phyloP scores from a whole-genome alignment of 2,329 filamentous ascomycete species.

The Elsinoe perseae region DNA sequence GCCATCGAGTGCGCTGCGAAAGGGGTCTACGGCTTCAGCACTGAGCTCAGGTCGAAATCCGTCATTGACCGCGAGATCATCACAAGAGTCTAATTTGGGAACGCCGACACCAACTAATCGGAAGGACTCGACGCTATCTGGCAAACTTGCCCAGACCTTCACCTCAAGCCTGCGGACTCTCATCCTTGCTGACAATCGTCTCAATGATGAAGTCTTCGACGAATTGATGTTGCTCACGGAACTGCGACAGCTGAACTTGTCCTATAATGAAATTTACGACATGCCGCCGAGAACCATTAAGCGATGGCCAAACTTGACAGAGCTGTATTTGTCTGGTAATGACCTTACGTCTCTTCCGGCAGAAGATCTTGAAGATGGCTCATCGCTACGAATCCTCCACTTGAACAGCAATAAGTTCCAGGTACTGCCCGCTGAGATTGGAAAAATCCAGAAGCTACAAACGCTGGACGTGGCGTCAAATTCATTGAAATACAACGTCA shows the following conservation, averaged over 20 bases:
- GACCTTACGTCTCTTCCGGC: constrained; percentile 84
- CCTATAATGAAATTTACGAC: constrained; percentile 90
- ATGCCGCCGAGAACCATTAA: constrained; percentile 82
- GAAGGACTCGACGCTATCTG: constrained; percentile 84
- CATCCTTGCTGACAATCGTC: constrained; percentile 84
- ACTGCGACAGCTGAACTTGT: constrained; percentile 80
- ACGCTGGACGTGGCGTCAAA: constrained; percentile 95
- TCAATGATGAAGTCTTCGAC: constrained; percentile 92
- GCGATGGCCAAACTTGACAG: constrained; percentile 80
- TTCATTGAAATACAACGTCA: constrained; percentile 94
- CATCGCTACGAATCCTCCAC: constrained; percentile 78
- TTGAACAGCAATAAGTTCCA: constrained; percentile 98
- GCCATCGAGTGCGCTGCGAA: constrained; percentile 20
- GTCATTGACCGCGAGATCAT: constrained; percentile 64
- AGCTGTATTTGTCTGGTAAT: constrained; percentile 92
- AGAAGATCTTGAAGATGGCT: constrained; percentile 87
- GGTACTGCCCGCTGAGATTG: constrained; percentile 88
- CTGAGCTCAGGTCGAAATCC: constrained; percentile 65
- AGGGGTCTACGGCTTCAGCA: constrained; percentile 74
- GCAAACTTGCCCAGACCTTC: constrained; percentile 76
- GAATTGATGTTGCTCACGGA: constrained; percentile 77
- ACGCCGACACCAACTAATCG: constrained; percentile 53
- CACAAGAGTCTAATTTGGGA: constrained; percentile 39
- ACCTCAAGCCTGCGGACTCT: constrained; percentile 75
- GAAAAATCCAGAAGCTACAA: constrained; percentile 83